Evolutionary conservation across 208 protist genomes (phyloP).

Genomic region (Naegleria fowleri): DNA sequence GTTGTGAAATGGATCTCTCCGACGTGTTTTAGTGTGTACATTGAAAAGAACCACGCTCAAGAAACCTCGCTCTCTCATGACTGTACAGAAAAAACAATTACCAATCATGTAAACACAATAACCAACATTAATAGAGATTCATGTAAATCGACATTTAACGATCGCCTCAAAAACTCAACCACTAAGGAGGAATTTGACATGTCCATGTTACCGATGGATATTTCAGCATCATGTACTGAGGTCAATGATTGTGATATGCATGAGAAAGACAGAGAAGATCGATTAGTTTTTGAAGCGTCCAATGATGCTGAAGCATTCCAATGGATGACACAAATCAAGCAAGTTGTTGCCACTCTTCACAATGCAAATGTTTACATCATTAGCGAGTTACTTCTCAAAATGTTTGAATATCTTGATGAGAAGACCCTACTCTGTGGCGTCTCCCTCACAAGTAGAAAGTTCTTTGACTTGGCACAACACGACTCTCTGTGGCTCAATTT

Average conservation of each 20-base stretch:
- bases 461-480: background rate
- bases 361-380: constrained; percentile 3
- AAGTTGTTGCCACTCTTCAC: background rate
- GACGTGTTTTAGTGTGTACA: background rate
- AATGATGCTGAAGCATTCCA: background rate
- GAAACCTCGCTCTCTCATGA: background rate
- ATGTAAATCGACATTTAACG: background rate
- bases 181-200: background rate
- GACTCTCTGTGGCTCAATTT: background rate
- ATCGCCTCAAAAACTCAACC: background rate
- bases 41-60: background rate
- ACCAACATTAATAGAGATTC: background rate
- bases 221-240: background rate
- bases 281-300: background rate
- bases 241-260: background rate
- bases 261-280: background rate
- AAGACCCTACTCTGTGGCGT: background rate
- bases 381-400: background rate
- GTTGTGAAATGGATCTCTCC: background rate
- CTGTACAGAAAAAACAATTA: background rate
- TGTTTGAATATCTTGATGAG: background rate
- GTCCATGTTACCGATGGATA: background rate
- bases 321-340: background rate
- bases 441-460: background rate
- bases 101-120: background rate